phyloP scores from a whole-genome alignment of 805 yeast genomes.

The Yamadazyma phyllophila region DNA sequence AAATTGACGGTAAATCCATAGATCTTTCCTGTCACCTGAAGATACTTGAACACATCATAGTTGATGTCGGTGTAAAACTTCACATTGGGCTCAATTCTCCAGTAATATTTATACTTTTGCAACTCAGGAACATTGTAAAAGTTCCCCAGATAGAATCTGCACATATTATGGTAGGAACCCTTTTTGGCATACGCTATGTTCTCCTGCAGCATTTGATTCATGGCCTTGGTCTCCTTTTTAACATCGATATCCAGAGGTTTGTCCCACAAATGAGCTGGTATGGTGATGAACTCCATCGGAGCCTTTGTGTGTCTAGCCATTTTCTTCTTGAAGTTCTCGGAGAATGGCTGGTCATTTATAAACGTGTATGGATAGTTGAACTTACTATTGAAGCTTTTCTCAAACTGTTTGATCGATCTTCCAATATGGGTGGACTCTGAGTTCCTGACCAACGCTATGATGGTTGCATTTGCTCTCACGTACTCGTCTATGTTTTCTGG shows the following conservation, averaged over 20 bases:
- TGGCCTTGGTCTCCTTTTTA: constrained; percentile 38
- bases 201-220: constrained; percentile 37
- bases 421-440: constrained; percentile 51
- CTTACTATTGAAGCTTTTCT: constrained; percentile 61
- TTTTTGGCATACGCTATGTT: constrained; percentile 60
- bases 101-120: constrained; percentile 62
- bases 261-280: constrained; percentile 50
- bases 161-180: constrained; percentile 78
- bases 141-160: constrained; percentile 68
- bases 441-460: constrained; percentile 71
- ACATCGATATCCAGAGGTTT: constrained; percentile 57
- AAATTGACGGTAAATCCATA: constrained; percentile 73
- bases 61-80: constrained; percentile 64
- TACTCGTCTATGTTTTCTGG: constrained; percentile 22
- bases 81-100: constrained; percentile 81
- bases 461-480: constrained; percentile 68
- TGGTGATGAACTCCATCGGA: constrained; percentile 37
- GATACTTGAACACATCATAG: constrained; percentile 74
- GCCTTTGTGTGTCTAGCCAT: constrained; percentile 35
- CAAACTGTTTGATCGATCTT: constrained; percentile 58
- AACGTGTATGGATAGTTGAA: constrained; percentile 81
- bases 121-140: constrained; percentile 65
- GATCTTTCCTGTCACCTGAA: constrained; percentile 62
- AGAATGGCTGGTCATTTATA: constrained; percentile 67
- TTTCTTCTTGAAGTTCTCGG: constrained; percentile 50